phyloP scores from a whole-genome alignment of 768 basidiomycete genomes.

The Paxillus rubicundulus region DNA sequence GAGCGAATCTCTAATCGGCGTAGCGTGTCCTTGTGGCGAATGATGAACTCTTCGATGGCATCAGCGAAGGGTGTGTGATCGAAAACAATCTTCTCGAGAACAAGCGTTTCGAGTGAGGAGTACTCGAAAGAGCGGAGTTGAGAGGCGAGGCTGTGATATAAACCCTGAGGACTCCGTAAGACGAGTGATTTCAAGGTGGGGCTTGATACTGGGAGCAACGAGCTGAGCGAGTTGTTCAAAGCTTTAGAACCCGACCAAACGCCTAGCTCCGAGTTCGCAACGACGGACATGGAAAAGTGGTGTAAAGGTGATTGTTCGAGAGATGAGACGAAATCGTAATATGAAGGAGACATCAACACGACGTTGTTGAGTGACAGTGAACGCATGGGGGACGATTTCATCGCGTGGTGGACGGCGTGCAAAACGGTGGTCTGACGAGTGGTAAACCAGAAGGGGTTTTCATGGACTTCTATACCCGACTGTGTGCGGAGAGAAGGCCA shows the following conservation, averaged over 20 bases:
- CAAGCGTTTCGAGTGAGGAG: constrained; percentile 25
- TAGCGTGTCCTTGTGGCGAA: constrained; percentile 28
- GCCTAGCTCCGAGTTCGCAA: constrained; percentile 30
- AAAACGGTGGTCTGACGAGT: constrained; percentile 25
- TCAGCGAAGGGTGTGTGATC: constrained; percentile 18
- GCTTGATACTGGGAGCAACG: constrained; percentile 24
- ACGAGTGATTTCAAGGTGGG: constrained; percentile 19
- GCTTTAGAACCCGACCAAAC: constrained; percentile 32
- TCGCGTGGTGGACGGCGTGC: constrained; percentile 23
- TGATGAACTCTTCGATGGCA: constrained; percentile 30
- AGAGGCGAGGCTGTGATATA: constrained; percentile 26
- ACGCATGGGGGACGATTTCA: constrained; percentile 18
- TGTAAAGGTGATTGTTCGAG: constrained; percentile 26
- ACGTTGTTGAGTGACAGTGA: constrained; percentile 28
- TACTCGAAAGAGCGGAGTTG: constrained; percentile 21
- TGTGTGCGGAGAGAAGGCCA: constrained; percentile 31
- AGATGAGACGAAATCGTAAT: constrained; percentile 28
- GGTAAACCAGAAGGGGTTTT: constrained; percentile 32
- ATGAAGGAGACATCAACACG: constrained; percentile 20
- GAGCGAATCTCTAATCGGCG: constrained; percentile 24
- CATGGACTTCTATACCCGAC: constrained; percentile 19
- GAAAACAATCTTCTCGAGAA: constrained; percentile 31
- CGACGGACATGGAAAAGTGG: constrained; percentile 29
- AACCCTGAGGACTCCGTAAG: constrained; percentile 27
- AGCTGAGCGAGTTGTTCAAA: constrained; percentile 23